Percentiles rank a stretch among this genome's conserved stretches.
Conservation (phyloP, 441 rosid species). For the Breynia disticha region DNA sequence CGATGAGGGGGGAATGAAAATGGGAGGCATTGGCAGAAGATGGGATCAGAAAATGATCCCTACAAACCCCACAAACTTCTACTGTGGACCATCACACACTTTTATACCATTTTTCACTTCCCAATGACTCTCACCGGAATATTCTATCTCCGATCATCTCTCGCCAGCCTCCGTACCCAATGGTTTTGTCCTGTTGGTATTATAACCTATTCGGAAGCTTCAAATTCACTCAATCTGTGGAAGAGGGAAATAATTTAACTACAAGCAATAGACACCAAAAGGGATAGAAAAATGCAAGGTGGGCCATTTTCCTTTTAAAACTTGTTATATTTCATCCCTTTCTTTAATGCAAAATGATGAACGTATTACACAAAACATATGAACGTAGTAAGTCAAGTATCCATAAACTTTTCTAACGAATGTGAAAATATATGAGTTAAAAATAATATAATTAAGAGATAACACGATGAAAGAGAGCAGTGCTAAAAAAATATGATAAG, state of each 20-base stretch:
- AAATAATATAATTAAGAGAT: no score
- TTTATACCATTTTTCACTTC: constrained; percentile 1
- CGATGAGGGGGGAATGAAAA: not conserved
- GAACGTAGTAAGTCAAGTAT: no score
- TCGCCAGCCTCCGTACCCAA: constrained; percentile 7
- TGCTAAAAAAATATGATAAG: no score
- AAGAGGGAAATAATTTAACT: not conserved
- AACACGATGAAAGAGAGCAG: no score
- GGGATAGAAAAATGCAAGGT: not conserved
- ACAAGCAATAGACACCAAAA: not conserved
- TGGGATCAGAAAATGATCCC: constrained; percentile 38
- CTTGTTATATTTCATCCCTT: no score
- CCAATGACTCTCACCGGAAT: constrained; percentile 14
- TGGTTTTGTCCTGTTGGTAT: not conserved
- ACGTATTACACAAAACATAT: no score
- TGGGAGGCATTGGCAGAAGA: constrained; percentile 23
- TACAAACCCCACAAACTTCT: constrained; percentile 31
- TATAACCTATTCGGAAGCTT: constrained; percentile 11
- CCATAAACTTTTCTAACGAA: no score
- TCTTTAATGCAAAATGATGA: no score
- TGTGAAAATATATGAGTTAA: no score
- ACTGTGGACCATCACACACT: constrained; percentile 31
- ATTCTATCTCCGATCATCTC: constrained; percentile 14
- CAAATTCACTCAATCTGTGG: constrained; percentile 14
- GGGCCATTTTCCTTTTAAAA: no score